Evolutionary conservation across 768 basidiomycete species (phyloP).

Genomic region (Leccinum variicolor): DNA sequence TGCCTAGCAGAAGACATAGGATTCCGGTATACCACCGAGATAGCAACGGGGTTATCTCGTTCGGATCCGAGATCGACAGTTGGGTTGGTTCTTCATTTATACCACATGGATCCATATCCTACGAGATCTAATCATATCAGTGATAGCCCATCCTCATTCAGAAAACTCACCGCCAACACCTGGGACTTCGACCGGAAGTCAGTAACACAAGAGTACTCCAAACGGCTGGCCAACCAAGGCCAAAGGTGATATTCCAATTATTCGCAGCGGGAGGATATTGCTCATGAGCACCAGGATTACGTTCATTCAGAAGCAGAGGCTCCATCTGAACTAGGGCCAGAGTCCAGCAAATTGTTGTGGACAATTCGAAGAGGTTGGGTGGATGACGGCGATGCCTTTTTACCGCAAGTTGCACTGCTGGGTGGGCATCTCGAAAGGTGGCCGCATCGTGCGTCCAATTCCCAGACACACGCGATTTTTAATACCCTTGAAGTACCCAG

Average conservation of each 20-base stretch:
- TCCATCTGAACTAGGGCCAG: not conserved
- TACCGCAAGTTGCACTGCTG: not conserved
- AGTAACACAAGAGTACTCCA: not conserved
- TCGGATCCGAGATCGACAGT: not conserved
- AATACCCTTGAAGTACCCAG: not conserved
- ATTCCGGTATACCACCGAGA: not conserved
- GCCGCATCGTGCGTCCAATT: not conserved
- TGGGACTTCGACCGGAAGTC: not conserved
- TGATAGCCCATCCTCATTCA: not conserved
- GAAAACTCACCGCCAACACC: not conserved
- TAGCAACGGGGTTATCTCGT: not conserved
- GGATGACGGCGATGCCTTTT: no score
- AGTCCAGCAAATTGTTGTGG: not conserved
- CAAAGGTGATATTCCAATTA: not conserved
- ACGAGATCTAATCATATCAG: constrained; percentile 2
- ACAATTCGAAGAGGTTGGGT: not conserved
- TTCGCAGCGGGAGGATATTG: not conserved
- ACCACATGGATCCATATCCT: not conserved
- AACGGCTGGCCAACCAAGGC: not conserved
- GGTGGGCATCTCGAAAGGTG: not conserved
- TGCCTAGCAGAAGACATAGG: no score
- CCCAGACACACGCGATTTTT: not conserved
- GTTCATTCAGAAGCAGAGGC: not conserved
- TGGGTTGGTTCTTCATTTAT: not conserved
- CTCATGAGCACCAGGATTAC: not conserved